Evolutionary conservation across 371 early-diverging fungal genomes (phyloP).

Genomic region (Apophysomyces trapeziformis): DNA sequence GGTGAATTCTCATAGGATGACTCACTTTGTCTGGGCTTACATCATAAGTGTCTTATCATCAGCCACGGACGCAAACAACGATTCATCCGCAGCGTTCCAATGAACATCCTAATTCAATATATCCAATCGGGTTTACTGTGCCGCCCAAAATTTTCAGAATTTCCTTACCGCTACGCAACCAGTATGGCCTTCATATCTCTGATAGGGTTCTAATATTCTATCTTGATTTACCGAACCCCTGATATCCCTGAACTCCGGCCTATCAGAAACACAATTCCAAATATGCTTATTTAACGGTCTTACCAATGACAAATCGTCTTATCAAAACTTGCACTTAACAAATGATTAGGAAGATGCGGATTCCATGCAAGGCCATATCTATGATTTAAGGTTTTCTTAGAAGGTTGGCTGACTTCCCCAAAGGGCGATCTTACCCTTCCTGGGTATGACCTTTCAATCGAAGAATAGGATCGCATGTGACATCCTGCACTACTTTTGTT

Average conservation of each 20-base stretch:
- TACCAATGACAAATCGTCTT: constrained; percentile 88
- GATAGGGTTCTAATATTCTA: constrained; percentile 71
- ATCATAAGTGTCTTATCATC: constrained; percentile 93
- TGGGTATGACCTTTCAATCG: constrained; percentile 88
- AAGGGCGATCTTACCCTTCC: constrained; percentile 79
- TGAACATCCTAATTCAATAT: constrained; percentile 77
- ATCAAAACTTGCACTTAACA: constrained; percentile 85
- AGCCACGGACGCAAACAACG: constrained; percentile 94
- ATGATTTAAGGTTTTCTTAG: not conserved
- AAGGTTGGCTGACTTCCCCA: not conserved
- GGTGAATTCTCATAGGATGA: constrained; percentile 12
- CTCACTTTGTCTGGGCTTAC: constrained; percentile 48
- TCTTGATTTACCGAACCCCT: constrained; percentile 51
- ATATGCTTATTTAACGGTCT: not conserved
- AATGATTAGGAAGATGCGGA: constrained; percentile 63
- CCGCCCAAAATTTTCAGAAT: too few species aligned
- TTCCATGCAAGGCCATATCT: constrained; percentile 84
- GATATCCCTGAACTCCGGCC: constrained; percentile 32
- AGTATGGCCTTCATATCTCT: constrained; percentile 82
- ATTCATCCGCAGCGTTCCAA: constrained; percentile 83
- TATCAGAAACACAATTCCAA: not conserved
- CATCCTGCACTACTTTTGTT: constrained; percentile 84
- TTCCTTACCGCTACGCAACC: constrained; percentile 84
- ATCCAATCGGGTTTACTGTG: constrained; percentile 11
- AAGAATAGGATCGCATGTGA: constrained; percentile 86